phyloP scores from a whole-genome alignment of 2,329 filamentous ascomycete species.

The Botryosphaeria dothidea region DNA sequence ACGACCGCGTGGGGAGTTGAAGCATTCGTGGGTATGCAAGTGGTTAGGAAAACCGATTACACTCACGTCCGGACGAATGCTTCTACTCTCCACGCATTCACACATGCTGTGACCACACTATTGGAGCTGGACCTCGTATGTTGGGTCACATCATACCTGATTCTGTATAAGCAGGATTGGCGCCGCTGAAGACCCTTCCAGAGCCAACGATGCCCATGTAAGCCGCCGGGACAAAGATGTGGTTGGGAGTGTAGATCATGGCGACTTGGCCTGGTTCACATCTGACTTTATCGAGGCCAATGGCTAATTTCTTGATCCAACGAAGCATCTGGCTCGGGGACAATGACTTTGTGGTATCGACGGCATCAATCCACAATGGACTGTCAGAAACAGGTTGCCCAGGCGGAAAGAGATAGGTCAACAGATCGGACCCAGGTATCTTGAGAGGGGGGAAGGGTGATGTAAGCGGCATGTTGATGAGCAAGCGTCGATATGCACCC shows the following conservation, averaged over 20 bases:
- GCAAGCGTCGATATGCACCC: neutral
- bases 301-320: conserved; percentile 71
- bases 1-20: too few species aligned
- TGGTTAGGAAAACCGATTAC: too few species aligned
- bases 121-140: too few species aligned
- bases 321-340: conserved; percentile 63
- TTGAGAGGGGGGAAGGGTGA: conserved; percentile 65
- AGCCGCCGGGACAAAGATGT: conserved; percentile 69
- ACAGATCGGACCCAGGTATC: conserved; percentile 61
- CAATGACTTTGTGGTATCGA: conserved; percentile 66
- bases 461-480: conserved; percentile 64
- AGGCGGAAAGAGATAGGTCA: conserved; percentile 36
- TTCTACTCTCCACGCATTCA: too few species aligned
- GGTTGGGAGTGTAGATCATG: conserved; percentile 74
- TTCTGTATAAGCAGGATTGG: conserved; percentile 68
- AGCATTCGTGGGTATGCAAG: too few species aligned
- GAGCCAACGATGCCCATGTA: conserved; percentile 76
- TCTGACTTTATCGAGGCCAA: conserved; percentile 65
- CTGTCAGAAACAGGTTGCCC: conserved; percentile 31
- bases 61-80: too few species aligned
- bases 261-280: conserved; percentile 69
- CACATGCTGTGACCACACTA: too few species aligned
- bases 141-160: neutral
- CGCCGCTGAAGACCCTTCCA: conserved; percentile 75
- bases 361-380: conserved; percentile 63